Conservation (phyloP, 768 basidiomycete species). For the Paxillus involutus region DNA sequence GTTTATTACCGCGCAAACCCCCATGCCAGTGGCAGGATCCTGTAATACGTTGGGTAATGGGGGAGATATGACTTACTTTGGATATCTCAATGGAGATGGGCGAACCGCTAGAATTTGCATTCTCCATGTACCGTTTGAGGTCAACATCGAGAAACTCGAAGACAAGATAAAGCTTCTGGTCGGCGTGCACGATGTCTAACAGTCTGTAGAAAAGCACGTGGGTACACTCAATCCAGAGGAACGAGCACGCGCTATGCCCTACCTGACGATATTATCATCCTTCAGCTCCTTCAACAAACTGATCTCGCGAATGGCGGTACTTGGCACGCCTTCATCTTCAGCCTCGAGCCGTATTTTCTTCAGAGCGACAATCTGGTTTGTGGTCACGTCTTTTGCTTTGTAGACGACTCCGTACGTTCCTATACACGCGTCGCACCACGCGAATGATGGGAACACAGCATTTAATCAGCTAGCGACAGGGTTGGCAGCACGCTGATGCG, state of each 20-base stretch:
- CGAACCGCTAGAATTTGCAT: conserved; percentile 65
- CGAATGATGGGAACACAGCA: conserved; percentile 6
- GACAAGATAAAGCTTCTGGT: conserved; percentile 96
- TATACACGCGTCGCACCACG: conserved; percentile 32
- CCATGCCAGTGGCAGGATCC: neutral
- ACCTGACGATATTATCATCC: conserved; percentile 96
- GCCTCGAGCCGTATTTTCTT: conserved; percentile 99
- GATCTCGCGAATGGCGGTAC: conserved; percentile 97
- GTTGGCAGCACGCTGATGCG: neutral
- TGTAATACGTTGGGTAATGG: neutral
- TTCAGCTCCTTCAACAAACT: conserved; percentile 95
- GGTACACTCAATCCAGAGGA: conserved; percentile 7
- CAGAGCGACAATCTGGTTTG: conserved; percentile 85
- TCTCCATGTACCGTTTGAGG: conserved; percentile 96
- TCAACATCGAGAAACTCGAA: conserved; percentile 98
- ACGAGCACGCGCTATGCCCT: conserved; percentile 18
- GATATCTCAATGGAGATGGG: conserved; percentile 73
- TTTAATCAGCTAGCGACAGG: conserved; percentile 8
- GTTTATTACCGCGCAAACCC: conserved; percentile 16
- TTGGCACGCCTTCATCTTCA: conserved; percentile 98
- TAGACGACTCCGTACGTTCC: conserved; percentile 99
- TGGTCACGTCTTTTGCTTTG: conserved; percentile 84
- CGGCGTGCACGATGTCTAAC: conserved; percentile 94
- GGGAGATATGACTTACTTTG: conserved; percentile 60
- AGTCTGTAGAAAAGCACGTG: conserved; percentile 49